phyloP scores from a whole-genome alignment of 139 green algal species.

The Zygnema circumcarinatum region DNA sequence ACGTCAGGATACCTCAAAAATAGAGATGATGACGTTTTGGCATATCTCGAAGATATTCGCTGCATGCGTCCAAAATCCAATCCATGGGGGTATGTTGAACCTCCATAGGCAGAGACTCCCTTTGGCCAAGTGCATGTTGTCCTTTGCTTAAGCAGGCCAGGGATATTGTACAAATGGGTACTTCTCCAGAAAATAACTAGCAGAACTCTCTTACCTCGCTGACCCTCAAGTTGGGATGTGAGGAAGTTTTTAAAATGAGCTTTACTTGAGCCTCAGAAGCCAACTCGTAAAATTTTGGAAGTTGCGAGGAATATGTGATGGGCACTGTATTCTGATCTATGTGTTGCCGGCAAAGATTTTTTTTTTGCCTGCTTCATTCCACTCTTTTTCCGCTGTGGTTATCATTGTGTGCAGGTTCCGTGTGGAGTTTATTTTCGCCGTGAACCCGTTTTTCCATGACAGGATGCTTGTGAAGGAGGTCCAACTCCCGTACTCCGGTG shows the following conservation, averaged over 20 bases:
- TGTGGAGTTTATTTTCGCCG: constrained; percentile 22
- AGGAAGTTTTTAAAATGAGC: neutral
- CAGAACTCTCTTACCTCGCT: neutral
- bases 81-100: neutral
- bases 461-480: constrained; percentile 35
- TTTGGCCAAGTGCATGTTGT: too few relatives aligned
- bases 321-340: neutral
- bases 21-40: neutral
- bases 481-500: neutral
- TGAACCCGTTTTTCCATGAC: constrained; percentile 26
- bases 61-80: neutral
- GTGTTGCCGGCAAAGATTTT: neutral
- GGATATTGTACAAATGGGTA: neutral
- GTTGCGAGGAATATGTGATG: neutral
- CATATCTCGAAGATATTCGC: constrained; percentile 13
- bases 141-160: too few relatives aligned
- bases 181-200: neutral
- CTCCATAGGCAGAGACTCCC: neutral
- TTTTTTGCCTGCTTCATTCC: too few relatives aligned
- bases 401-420: constrained; percentile 15
- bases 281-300: neutral
- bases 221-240: neutral
- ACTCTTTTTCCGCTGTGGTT: too few relatives aligned
- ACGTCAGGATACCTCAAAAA: neutral
- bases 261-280: constrained; percentile 6